A percentile compares a stretch with the other conserved stretches of the same genome.
Conservation (phyloP, 352 stramenopile species). For the Pythium vanterpoolii region DNA sequence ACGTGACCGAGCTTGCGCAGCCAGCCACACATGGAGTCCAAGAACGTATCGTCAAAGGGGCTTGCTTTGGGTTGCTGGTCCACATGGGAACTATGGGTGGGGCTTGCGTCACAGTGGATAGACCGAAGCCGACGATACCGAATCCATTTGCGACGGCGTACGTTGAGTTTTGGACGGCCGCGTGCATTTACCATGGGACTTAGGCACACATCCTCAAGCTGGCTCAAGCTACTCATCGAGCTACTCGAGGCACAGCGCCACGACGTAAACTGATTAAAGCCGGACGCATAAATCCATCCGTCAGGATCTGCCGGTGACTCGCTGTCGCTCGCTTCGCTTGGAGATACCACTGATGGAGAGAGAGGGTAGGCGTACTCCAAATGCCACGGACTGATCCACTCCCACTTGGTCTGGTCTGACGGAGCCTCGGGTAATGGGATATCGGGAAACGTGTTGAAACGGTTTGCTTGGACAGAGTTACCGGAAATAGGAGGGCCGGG, state of each 20-base stretch:
- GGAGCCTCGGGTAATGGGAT: conserved; percentile 36
- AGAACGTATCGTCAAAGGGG: conserved; percentile 64
- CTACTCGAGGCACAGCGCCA: conserved; percentile 10
- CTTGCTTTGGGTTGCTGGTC: conserved; percentile 5
- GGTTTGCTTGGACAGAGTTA: conserved; percentile 31
- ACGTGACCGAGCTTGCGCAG: conserved; percentile 64
- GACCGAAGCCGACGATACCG: conserved; percentile 45
- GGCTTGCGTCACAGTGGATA: background rate
- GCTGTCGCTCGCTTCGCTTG: background rate
- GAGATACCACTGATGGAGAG: background rate
- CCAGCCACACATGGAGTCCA: conserved; percentile 74
- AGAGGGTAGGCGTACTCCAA: conserved; percentile 31
- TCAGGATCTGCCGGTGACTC: conserved; percentile 27
- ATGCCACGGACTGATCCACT: conserved; percentile 76
- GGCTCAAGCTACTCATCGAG: conserved; percentile 6
- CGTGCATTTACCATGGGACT: conserved; percentile 21
- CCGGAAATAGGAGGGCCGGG: conserved; percentile 15
- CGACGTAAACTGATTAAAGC: conserved; percentile 52
- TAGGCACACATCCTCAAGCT: conserved; percentile 6
- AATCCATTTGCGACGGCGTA: conserved; percentile 66
- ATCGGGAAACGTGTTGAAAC: conserved; percentile 53
- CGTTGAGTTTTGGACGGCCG: conserved; percentile 41
- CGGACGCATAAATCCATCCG: conserved; percentile 64
- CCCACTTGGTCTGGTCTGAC: conserved; percentile 31
- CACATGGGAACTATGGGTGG: background rate